Base-by-base conservation (phyloP, 768 basidiomycete species). In the Leucogyrophana mollusca region DNA sequence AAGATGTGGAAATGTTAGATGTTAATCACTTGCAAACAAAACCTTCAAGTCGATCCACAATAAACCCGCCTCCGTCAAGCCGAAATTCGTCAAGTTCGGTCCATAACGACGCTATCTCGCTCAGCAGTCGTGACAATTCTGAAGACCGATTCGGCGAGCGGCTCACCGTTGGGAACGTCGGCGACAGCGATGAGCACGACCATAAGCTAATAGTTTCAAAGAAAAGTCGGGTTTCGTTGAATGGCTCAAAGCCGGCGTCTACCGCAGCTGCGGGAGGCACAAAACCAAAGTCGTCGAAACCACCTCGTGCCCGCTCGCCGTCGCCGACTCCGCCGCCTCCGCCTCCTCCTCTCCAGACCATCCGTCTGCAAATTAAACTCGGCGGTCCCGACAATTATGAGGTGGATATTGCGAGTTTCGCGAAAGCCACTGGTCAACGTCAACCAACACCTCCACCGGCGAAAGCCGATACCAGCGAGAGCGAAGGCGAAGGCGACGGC, bases 331-430 rank as follows among this genome's bases (percentile, higher is more conserved):
- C 82, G 4, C 74, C 77, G 0, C 67, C 73, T 48, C 72, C 60
- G n/a, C 65, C 73, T 2, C 76, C 75, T 4, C 81, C 77, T 0
- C 64, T 82, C 14, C 69, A 74, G 43, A 90, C 88, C 2, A 74
- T 90, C 39, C 74, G 88, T 3, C 74, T 90, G 18, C 73, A 83
- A 3, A 87, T 91, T 56, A 62, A 39, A 8, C 76, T 91, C 3
- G 87, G 86, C 3, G 87, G 88, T 0, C 86, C 85, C 1, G 74
- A 78, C 1, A 82, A 84, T 54, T 90, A 90, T 61, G 85, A 86
- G 46, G 81, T 90, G 37, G 81, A 90, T 55, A 77, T 90, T 47
- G 55, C 76, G 6, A 53, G 62, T 17, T 66, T 80, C 24, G 75
- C 86, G 22, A 81, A 82, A 52, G 76, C 72, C 8, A 79, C 82